phyloP scores from a whole-genome alignment of 1,284 basidiomycete species.

The Athelia sp. region DNA sequence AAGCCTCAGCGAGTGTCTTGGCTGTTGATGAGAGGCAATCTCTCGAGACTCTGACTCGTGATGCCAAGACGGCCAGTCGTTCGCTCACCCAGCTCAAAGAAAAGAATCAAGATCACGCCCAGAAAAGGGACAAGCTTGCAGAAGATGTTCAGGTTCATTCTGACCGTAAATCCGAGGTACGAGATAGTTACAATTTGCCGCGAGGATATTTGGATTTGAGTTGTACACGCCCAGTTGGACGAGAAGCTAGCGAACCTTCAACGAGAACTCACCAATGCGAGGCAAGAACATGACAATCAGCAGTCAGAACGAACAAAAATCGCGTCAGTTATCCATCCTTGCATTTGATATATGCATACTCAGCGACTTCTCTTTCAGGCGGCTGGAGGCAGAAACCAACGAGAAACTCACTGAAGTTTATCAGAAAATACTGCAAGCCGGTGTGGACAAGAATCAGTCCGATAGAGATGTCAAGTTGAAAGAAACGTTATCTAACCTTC shows the following conservation, averaged over 20 bases:
- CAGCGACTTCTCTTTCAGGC: slow-evolving; percentile 38
- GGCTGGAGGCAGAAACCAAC: slow-evolving; percentile 85
- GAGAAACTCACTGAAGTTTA: slow-evolving; percentile 86
- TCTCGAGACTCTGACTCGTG: slow-evolving; percentile 77
- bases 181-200: slow-evolving; percentile 6
- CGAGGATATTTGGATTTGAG: slow-evolving; percentile 2
- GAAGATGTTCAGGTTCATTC: slow-evolving; percentile 55
- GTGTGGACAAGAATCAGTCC: slow-evolving; percentile 80
- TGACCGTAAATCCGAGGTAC: slow-evolving; percentile 58
- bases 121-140: slow-evolving; percentile 55
- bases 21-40: slow-evolving; percentile 87
- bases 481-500: slow-evolving; percentile 80
- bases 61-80: slow-evolving; percentile 73
- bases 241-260: slow-evolving; percentile 49
- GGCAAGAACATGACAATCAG: slow-evolving; percentile 71
- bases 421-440: slow-evolving; percentile 83
- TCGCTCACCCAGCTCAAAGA: slow-evolving; percentile 63
- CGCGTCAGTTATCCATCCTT: slow-evolving; percentile 38
- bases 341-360: slow-evolving; percentile 3
- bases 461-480: slow-evolving; percentile 84
- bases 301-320: slow-evolving; percentile 73
- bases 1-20: slow-evolving; percentile 70
- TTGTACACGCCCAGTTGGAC: slow-evolving; percentile 46
- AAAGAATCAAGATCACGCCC: slow-evolving; percentile 63
- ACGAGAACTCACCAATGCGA: slow-evolving; percentile 49